These are phyloP conservation scores for Leccinum variicolor DNA, from an alignment of 768 basidiomycete genomes.

Conservation along the genomic window DNA sequence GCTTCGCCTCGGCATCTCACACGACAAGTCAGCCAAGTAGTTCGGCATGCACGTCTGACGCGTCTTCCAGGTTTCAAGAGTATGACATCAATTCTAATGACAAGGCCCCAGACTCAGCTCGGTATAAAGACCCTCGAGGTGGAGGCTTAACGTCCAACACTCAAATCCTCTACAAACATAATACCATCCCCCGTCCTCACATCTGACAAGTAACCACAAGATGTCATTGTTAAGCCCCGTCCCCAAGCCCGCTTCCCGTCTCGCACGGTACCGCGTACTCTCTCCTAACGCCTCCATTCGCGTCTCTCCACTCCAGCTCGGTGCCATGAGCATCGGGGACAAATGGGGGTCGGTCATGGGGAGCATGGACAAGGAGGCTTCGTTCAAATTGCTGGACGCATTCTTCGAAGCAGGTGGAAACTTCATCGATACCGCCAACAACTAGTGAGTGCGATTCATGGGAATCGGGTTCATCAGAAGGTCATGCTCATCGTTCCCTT, in stretches of 20 bases:
- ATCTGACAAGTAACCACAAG: not conserved
- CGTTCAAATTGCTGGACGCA: slow-evolving; percentile 46
- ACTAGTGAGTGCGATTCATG: slow-evolving; percentile 31
- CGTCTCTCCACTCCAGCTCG: slow-evolving; percentile 48
- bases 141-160: too few species aligned
- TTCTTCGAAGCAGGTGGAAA: slow-evolving; percentile 46
- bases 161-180: not conserved
- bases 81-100: too few species aligned
- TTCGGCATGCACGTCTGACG: too few species aligned
- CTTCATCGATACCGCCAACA: slow-evolving; percentile 47
- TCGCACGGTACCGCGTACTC: slow-evolving; percentile 38
- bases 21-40: too few species aligned
- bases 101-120: too few species aligned
- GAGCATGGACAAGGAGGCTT: slow-evolving; percentile 39
- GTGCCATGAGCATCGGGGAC: slow-evolving; percentile 48
- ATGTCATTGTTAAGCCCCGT: slow-evolving; percentile 8
- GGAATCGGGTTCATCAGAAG: not conserved
- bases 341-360: slow-evolving; percentile 39
- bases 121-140: too few species aligned
- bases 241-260: slow-evolving; percentile 29
- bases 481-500: not conserved
- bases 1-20: too few species aligned
- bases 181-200: not conserved
- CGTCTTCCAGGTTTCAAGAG: too few species aligned
- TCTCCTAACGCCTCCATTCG: slow-evolving; percentile 41